Conservation (phyloP, 805 yeast genomes). For the Candida ovalis region DNA sequence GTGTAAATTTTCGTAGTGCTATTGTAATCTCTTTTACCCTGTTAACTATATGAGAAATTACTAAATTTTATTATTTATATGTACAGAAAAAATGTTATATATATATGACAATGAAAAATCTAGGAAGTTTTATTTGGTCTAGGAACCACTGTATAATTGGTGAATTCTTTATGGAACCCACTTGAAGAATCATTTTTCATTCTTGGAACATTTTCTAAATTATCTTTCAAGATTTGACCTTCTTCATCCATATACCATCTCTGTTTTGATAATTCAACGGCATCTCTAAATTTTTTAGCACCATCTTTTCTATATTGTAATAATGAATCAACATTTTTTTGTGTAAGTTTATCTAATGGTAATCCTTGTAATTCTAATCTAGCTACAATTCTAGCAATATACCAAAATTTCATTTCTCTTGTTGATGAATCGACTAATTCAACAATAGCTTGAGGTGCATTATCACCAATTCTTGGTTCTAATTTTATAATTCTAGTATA, state of each 20-base stretch:
- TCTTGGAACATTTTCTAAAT: constrained; percentile 26
- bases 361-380: constrained; percentile 63
- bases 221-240: constrained; percentile 9
- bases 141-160: constrained; percentile 30
- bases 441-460: constrained; percentile 82
- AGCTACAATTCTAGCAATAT: constrained; percentile 81
- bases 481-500: constrained; percentile 80
- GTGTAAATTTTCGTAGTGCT: too few species aligned
- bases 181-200: constrained; percentile 22
- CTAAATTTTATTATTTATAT: neutral
- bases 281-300: constrained; percentile 47
- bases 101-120: neutral
- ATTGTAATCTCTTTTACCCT: too few species aligned
- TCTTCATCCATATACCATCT: constrained; percentile 36
- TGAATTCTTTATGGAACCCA: constrained; percentile 30
- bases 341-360: constrained; percentile 50
- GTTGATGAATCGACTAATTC: constrained; percentile 68
- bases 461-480: constrained; percentile 86
- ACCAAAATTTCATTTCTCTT: constrained; percentile 70
- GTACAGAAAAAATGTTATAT: neutral
- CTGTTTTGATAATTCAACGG: constrained; percentile 56
- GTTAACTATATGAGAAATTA: too few species aligned
- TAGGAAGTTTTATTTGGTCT: constrained; percentile 16
- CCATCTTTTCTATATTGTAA: constrained; percentile 46
- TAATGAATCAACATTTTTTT: constrained; percentile 52